A percentile compares a stretch with the other conserved stretches of the same genome.
phyloP scores from a whole-genome alignment of 192 early-diverging fungal genomes.

The Phlyctochytrium bullatum region DNA sequence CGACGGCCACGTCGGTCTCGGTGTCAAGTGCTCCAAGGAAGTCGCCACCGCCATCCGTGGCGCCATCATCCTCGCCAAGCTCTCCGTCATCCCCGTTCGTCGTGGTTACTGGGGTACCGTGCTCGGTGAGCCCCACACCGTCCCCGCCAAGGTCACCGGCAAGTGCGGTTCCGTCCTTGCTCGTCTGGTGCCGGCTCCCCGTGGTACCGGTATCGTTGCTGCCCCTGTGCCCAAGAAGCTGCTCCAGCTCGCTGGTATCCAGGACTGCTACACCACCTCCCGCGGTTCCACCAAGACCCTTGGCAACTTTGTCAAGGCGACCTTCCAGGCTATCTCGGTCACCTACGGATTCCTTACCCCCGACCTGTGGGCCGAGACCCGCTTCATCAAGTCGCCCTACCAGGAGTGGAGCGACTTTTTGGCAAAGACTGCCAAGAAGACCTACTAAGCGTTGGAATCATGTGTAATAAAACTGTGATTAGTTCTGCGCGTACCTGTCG shows the following conservation, averaged over 20 bases:
- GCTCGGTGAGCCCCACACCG: slow-evolving; percentile 97
- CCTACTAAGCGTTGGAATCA: slow-evolving; percentile 30
- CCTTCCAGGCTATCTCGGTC: slow-evolving; percentile 94
- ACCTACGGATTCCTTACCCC: slow-evolving; percentile 98
- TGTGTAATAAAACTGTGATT: no score
- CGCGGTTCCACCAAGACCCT: slow-evolving; percentile 96
- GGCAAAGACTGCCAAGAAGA: slow-evolving; percentile 44
- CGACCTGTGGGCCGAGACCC: slow-evolving; percentile 91
- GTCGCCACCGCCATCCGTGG: slow-evolving; percentile 98
- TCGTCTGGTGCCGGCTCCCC: slow-evolving; percentile 96
- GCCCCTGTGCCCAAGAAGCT: slow-evolving; percentile 98
- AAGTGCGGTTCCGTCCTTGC: slow-evolving; percentile 88
- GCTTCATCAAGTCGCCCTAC: slow-evolving; percentile 85
- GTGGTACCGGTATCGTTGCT: slow-evolving; percentile 98
- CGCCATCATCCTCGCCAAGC: slow-evolving; percentile 98
- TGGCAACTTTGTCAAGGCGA: slow-evolving; percentile 99
- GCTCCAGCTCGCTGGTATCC: slow-evolving; percentile 93
- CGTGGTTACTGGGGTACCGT: slow-evolving; percentile 98
- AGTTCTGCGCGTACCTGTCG: no score
- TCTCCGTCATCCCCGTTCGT: slow-evolving; percentile 95
- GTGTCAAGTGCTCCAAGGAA: slow-evolving; percentile 99
- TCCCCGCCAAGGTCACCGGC: slow-evolving; percentile 95
- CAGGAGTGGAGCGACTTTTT: slow-evolving; percentile 61
- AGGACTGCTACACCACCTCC: slow-evolving; percentile 96
- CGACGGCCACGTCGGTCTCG: slow-evolving; percentile 97